These are phyloP conservation scores for Hanseniaspora taiwanica DNA, from an alignment of 805 yeast genomes.

Conservation along the genomic window DNA sequence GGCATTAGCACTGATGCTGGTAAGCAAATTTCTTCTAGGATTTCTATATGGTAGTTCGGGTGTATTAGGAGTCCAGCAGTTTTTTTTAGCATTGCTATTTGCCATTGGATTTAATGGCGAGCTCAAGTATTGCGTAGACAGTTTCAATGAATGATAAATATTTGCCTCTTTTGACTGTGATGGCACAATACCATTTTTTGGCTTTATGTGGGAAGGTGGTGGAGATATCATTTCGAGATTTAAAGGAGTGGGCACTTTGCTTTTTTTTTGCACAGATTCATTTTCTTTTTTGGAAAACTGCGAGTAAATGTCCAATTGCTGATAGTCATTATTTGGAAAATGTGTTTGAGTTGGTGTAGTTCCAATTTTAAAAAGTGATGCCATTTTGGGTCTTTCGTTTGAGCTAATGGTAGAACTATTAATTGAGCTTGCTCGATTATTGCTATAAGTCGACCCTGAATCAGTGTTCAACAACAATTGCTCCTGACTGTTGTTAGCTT, in stretches of 20 bases:
- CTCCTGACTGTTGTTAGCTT: background rate
- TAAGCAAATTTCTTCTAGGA: background rate
- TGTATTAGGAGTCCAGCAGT: background rate
- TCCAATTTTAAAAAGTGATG: background rate
- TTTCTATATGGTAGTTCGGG: background rate
- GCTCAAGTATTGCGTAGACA: too few species aligned
- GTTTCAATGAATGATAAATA: too few species aligned
- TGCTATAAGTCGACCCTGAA: background rate
- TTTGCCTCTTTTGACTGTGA: too few species aligned
- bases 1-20: background rate
- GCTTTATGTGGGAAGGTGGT: constrained; percentile 15
- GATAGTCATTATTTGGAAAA: background rate
- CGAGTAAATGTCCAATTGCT: background rate
- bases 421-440: background rate
- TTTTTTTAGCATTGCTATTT: too few species aligned
- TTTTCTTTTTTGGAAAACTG: too few species aligned
- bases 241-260: constrained; percentile 14
- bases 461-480: too few species aligned
- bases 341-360: background rate
- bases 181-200: background rate
- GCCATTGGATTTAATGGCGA: too few species aligned
- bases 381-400: too few species aligned
- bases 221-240: constrained; percentile 12
- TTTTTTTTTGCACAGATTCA: constrained; percentile 11
- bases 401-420: too few species aligned